A percentile compares a stretch with the other conserved stretches of the same genome.
Conservation (phyloP, 2,329 filamentous ascomycete species). For the Neospermospora avenae region DNA sequence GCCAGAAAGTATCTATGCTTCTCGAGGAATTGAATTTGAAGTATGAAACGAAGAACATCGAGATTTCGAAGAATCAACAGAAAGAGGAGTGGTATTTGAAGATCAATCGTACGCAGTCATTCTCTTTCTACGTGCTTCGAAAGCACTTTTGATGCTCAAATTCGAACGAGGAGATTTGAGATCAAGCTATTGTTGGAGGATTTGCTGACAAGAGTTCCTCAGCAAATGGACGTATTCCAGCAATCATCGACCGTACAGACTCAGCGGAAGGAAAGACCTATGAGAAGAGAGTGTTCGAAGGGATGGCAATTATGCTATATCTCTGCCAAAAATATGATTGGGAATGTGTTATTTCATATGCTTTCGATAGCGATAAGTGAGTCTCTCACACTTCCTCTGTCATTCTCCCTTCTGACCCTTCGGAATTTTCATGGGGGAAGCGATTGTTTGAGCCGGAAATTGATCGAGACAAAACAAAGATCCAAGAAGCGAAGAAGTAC, state of each 20-base stretch:
- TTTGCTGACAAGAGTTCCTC: background rate
- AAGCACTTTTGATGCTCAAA: background rate
- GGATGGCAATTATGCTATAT: conserved; percentile 77
- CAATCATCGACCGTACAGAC: conserved; percentile 65
- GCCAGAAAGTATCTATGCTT: conserved; percentile 80
- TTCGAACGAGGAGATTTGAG: background rate
- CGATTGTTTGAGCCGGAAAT: too few relatives aligned
- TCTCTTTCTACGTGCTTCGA: too few relatives aligned
- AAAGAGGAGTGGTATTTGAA: conserved; percentile 82
- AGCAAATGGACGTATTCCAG: conserved; percentile 81
- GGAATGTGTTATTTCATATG: conserved; percentile 75
- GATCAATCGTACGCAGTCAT: conserved; percentile 59
- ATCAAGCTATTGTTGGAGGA: background rate
- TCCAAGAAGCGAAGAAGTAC: background rate
- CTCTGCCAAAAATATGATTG: conserved; percentile 74
- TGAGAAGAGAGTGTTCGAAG: conserved; percentile 72
- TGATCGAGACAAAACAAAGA: background rate
- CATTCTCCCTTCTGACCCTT: background rate
- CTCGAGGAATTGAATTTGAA: conserved; percentile 76
- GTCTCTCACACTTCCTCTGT: background rate
- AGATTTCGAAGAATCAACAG: conserved; percentile 69
- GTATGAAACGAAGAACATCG: conserved; percentile 68
- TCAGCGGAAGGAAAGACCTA: conserved; percentile 61
- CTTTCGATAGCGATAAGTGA: conserved; percentile 49
- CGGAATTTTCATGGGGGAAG: too few relatives aligned